Evolutionary conservation across 1,139 yeast species (phyloP), one percentile per base, ranked within the genome.

Genomic region (Debaryomyces nepalensis): DNA sequence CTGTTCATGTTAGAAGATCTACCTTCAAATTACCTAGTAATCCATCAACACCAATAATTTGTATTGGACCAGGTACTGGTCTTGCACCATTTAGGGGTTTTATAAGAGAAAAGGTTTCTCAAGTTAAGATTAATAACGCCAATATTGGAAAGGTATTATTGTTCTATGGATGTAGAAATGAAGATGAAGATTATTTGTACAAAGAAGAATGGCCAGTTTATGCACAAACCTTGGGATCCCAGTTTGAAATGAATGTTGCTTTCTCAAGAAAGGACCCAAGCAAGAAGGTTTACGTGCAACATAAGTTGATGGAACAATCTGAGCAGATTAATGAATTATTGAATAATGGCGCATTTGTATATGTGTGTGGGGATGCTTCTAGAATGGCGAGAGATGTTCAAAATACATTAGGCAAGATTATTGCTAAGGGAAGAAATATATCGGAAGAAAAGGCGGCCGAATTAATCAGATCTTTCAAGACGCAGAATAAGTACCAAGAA

Each of bases 11-110:
- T 37, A 87, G 99, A 69, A 89, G 95, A 67, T 90, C 98, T 6
- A 87, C 95, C 43, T 93, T 93, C 73, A 91, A 89, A 72, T 76
- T 93, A 50, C 99, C 99, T n/a, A 75, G 90, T 11, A 88, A 88
- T 59, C 84, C 95, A 22, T 65, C 79, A 11, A 82, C 85, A 35
- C 97, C 99, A 6, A 78, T 93, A 26, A 88, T 93, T 54, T 81
- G 91, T 85, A 78, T 93, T 60, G 99, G 99, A 27, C 98, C 99
- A 37, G 99, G 99, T 51, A 93, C 99, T 5, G 99, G 99, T 61
- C 93, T 93, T 44, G 98, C 99, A 8, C 99, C 99, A 47, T 86
- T 93, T 72, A 84, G 98, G 67, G 97, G 96, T 2, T 90, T 93
- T 53, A 67, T 93, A 32, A 83, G 95, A 65, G 97, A 90, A 64